Evolutionary conservation across 768 basidiomycete genomes (phyloP).

Genomic region (Amanita jacksonii): DNA sequence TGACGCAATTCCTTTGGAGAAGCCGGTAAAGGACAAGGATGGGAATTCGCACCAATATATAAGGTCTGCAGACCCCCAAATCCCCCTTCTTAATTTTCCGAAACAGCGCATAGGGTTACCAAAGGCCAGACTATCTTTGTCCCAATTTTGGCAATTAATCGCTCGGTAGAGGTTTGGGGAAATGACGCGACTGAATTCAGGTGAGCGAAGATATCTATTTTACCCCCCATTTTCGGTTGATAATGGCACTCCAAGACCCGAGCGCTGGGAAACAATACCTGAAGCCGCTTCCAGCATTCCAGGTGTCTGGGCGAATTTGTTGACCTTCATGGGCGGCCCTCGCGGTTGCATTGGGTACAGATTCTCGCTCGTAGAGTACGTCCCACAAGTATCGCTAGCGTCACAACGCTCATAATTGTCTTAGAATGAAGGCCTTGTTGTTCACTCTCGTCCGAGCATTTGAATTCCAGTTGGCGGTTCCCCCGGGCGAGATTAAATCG

Average conservation of each 20-base stretch:
- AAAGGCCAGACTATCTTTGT: conserved; percentile 38
- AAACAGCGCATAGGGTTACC: conserved; percentile 25
- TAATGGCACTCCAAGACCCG: conserved; percentile 34
- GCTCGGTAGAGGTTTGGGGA: conserved; percentile 49
- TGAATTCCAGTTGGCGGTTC: conserved; percentile 40
- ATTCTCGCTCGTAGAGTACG: conserved; percentile 52
- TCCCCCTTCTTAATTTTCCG: background rate
- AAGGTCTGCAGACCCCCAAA: conserved; percentile 18
- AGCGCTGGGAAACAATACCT: conserved; percentile 48
- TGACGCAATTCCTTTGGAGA: conserved; percentile 40
- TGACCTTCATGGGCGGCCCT: conserved; percentile 58
- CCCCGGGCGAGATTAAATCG: conserved; percentile 25
- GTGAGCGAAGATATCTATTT: conserved; percentile 26
- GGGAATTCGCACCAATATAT: conserved; percentile 33
- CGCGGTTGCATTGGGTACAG: conserved; percentile 60
- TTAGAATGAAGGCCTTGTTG: conserved; percentile 29
- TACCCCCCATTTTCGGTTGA: background rate
- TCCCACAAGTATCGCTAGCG: conserved; percentile 5
- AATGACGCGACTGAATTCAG: conserved; percentile 53
- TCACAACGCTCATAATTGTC: background rate
- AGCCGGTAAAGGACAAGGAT: conserved; percentile 33
- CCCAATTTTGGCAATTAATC: conserved; percentile 45
- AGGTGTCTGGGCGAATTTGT: conserved; percentile 48
- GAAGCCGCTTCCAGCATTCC: conserved; percentile 37
- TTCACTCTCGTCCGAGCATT: conserved; percentile 36